A percentile compares a stretch with the other conserved stretches of the same genome.
phyloP scores from a whole-genome alignment of 1,139 yeast genomes.

The Pichia sp. region DNA sequence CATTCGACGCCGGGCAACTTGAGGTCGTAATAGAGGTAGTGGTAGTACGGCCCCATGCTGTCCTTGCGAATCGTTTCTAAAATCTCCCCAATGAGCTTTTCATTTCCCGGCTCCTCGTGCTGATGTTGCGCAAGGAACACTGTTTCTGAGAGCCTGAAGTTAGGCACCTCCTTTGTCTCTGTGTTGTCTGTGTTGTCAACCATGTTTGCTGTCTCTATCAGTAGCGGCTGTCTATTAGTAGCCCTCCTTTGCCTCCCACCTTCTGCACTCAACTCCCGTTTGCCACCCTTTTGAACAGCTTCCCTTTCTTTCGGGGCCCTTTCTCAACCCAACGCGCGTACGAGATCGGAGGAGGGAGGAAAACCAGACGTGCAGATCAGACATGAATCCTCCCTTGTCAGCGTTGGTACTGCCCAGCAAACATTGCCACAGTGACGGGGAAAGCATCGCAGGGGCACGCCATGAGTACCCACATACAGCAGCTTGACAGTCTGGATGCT shows the following conservation, averaged over 20 bases:
- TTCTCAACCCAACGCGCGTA: background rate
- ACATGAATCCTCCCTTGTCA: background rate
- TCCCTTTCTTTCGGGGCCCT: background rate
- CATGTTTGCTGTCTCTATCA: background rate
- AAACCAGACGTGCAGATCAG: background rate
- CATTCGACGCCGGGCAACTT: constrained; percentile 39
- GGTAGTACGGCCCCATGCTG: constrained; percentile 81
- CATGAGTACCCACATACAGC: background rate
- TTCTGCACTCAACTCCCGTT: background rate
- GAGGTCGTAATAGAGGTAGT: constrained; percentile 55
- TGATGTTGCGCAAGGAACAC: constrained; percentile 52
- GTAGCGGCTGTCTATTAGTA: background rate
- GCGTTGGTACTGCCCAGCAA: no score
- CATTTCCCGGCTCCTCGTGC: constrained; percentile 29
- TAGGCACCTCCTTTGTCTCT: constrained; percentile 49
- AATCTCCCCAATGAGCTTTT: constrained; percentile 39
- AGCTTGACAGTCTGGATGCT: background rate
- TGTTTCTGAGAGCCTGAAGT: constrained; percentile 70
- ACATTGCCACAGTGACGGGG: no score
- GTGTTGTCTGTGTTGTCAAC: background rate
- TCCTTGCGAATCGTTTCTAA: constrained; percentile 52
- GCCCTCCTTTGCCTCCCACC: background rate
- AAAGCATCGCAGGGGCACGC: no score
- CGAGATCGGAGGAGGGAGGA: background rate
- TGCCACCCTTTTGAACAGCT: constrained; percentile 1